phyloP scores from a whole-genome alignment of 371 early-diverging fungal genomes.

The Umbelopsis sp. region DNA sequence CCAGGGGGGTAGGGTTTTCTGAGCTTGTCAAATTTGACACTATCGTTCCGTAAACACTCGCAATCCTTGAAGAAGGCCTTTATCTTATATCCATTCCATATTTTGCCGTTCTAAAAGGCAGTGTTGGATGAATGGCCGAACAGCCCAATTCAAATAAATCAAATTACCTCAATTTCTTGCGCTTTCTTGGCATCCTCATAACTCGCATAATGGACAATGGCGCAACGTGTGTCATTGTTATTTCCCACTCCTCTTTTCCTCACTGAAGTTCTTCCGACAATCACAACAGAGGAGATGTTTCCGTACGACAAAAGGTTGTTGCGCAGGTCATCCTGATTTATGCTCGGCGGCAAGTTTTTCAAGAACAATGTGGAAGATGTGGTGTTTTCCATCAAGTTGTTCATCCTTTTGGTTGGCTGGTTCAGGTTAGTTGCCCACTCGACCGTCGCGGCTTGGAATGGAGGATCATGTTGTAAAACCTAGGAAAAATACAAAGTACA shows the following conservation, averaged over 20 bases:
- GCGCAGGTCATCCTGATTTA: conserved; percentile 51
- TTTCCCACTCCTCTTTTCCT: background rate
- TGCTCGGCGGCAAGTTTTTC: conserved; percentile 64
- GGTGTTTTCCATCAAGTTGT: conserved; percentile 11
- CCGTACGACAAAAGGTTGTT: conserved; percentile 67
- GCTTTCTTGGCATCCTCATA: background rate
- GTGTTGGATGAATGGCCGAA: too few relatives aligned
- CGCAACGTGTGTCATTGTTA: background rate
- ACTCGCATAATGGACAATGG: background rate
- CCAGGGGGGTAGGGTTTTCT: background rate
- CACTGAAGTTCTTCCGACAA: conserved; percentile 45
- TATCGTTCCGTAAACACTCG: background rate
- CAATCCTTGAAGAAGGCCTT: background rate
- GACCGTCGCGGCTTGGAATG: background rate
- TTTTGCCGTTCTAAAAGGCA: background rate
- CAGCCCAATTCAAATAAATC: background rate
- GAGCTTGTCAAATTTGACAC: background rate
- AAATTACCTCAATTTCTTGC: background rate
- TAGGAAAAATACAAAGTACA: background rate
- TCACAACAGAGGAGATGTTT: conserved; percentile 45
- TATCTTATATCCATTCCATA: background rate
- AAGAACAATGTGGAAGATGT: conserved; percentile 59
- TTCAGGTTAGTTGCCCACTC: conserved; percentile 8
- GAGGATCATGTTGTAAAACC: background rate
- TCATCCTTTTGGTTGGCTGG: conserved; percentile 16